Evolutionary conservation across 345 rosid genomes (phyloP).

Genomic region (Aquilaria malaccensis): DNA sequence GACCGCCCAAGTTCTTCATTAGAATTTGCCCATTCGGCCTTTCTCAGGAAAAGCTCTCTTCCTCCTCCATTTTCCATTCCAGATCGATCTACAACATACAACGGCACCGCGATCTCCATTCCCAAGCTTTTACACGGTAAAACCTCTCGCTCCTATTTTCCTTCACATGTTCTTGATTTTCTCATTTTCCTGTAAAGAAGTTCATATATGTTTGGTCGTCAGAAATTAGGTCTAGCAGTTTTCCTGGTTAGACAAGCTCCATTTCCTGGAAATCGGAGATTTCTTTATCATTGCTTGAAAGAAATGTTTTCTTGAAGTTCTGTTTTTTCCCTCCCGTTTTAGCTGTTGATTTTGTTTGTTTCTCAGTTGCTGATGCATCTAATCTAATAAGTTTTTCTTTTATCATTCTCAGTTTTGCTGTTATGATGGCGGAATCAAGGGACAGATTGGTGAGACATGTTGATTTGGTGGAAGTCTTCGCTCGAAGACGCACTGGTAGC

Average conservation of each 20-base stretch:
- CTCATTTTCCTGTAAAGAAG: no score
- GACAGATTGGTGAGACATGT: conserved; percentile 52
- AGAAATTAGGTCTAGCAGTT: not conserved
- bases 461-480: conserved; percentile 37
- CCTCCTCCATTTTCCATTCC: not conserved
- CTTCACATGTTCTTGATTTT: not conserved
- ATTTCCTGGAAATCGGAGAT: not conserved
- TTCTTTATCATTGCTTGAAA: not conserved
- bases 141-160: not conserved
- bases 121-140: conserved; percentile 6
- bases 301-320: not conserved
- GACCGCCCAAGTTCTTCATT: conserved; percentile 30
- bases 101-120: conserved; percentile 6
- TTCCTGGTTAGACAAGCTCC: not conserved
- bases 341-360: no score
- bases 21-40: conserved; percentile 20
- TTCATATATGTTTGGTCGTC: no score
- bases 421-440: conserved; percentile 56
- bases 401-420: conserved; percentile 9
- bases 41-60: conserved; percentile 7
- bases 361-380: not conserved
- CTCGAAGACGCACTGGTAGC: conserved; percentile 27
- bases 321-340: not conserved
- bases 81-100: not conserved
- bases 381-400: not conserved